A percentile compares a stretch with the other conserved stretches of the same genome.
Conservation (phyloP, 75 land plant species). For the Isoetes taiwanensis region DNA sequence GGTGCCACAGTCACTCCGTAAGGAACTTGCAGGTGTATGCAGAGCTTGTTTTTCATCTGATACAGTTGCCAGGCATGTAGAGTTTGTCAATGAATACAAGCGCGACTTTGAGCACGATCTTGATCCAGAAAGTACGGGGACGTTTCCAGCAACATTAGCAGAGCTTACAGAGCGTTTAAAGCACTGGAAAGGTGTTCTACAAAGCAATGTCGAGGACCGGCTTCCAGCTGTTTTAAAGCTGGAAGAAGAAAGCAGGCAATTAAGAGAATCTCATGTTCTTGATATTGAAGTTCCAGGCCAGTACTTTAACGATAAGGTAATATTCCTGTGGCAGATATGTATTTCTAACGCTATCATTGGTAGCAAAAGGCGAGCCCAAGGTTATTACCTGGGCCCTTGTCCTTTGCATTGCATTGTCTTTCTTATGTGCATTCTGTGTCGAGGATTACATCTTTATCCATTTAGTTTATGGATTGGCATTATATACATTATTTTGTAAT, state of each 20-base stretch:
- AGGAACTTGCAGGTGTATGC: conserved; percentile 98
- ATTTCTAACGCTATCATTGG: too few species aligned
- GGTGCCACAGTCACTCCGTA: conserved; percentile 91
- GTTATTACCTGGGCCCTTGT: too few species aligned
- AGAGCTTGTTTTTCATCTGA: conserved; percentile 95
- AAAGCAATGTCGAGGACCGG: conserved; percentile 94
- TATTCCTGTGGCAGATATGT: neutral
- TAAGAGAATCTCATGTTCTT: conserved; percentile 93
- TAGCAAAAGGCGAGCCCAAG: too few species aligned
- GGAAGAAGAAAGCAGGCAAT: conserved; percentile 85
- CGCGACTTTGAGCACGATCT: conserved; percentile 95
- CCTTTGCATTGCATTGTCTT: too few species aligned
- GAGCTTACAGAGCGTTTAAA: conserved; percentile 89
- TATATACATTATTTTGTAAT: too few species aligned
- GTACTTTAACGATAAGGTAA: conserved; percentile 94
- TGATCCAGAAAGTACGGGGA: conserved; percentile 87
- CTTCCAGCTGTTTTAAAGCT: conserved; percentile 93
- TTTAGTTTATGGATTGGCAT: too few species aligned
- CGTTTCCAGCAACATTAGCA: conserved; percentile 88
- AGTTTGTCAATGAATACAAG: conserved; percentile 95
- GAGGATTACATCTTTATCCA: too few species aligned
- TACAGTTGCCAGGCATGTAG: conserved; percentile 93
- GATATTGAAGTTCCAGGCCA: conserved; percentile 99
- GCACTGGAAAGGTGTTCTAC: conserved; percentile 93
- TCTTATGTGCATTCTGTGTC: too few species aligned